A percentile compares a stretch with the other conserved stretches of the same genome.
Conservation (phyloP, 371 early-diverging fungal species). For the Mortierella sp. region DNA sequence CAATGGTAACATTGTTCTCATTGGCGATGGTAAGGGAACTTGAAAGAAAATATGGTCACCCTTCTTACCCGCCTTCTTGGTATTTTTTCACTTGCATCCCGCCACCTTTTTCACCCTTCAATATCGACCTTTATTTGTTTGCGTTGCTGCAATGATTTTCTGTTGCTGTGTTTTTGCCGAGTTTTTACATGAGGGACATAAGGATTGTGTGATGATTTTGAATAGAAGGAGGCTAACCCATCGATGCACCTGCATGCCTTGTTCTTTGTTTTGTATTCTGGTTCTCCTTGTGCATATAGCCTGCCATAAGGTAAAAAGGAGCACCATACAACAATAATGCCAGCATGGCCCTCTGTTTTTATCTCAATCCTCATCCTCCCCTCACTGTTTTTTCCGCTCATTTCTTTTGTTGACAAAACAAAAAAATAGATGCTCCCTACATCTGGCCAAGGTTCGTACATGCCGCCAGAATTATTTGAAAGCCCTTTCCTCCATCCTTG, state of each 20-base stretch:
- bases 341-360: not conserved
- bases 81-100: too few species aligned
- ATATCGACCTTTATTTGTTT: too few species aligned
- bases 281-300: slow-evolving; percentile 1
- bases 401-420: not conserved
- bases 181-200: too few species aligned
- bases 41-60: too few species aligned
- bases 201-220: too few species aligned
- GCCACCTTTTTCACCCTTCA: too few species aligned
- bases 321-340: not conserved
- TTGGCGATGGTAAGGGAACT: slow-evolving; percentile 32
- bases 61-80: too few species aligned
- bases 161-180: too few species aligned
- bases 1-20: slow-evolving; percentile 24
- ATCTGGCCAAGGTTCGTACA: not conserved
- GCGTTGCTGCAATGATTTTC: too few species aligned
- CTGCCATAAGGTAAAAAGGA: slow-evolving; percentile 26
- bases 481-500: not conserved
- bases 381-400: not conserved
- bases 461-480: not conserved
- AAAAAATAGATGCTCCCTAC: slow-evolving; percentile 6
- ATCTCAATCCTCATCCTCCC: too few species aligned
- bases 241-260: not conserved
- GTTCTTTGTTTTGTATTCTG: not conserved
- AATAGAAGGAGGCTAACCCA: too few species aligned